Base-by-base conservation (phyloP, 768 basidiomycete species). In the Royoungia palumana region DNA sequence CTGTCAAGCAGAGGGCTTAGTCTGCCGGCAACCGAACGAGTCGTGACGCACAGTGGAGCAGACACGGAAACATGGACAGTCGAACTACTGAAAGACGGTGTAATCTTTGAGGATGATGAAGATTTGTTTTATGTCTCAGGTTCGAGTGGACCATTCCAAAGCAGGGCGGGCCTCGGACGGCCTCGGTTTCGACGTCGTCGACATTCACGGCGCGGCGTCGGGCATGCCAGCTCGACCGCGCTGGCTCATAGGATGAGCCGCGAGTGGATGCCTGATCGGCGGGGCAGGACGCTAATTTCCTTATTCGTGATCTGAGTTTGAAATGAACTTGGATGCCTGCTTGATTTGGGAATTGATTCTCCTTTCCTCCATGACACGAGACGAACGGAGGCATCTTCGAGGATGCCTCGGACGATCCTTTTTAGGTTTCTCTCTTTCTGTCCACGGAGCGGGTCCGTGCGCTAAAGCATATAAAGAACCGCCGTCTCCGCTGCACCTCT, bases 291-390 rank as follows among this genome's bases (percentile, higher is more conserved):
- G 46, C 50, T 20, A 58, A 41, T 14, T 56, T 46, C 60, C 50
- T 50, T 13, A 49, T 62, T 47, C 50, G 44, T 41, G 2, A 6
- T 47, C 57, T 49, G 61, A 6, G 54, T 24, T 51, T 41, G 11
- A 62, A 62, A 55, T 35, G 47, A 63, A 67, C 63, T 62, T 59
- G 59, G 50, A 54, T 36, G 56, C 54, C 21, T 67, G 32, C 65
- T 51, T 51, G 14, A 61, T 69, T 46, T 67, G 44, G 65, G 11
- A 12, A 51, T 17, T 6, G 35, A 49, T 17, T 27, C 40, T 24
- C 62, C 54, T 22, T 34, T 49, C 30, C 14, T 45, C 32, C 19
- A 34, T 56, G 50, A 47, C 50, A 46, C 52, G 57, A 45, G 13
- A 46, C 35, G 38, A 60, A 42, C 63, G 52, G 54, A 60, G 60